Conservation (phyloP, 345 rosid species). For the Hibiscus trionum region DNA sequence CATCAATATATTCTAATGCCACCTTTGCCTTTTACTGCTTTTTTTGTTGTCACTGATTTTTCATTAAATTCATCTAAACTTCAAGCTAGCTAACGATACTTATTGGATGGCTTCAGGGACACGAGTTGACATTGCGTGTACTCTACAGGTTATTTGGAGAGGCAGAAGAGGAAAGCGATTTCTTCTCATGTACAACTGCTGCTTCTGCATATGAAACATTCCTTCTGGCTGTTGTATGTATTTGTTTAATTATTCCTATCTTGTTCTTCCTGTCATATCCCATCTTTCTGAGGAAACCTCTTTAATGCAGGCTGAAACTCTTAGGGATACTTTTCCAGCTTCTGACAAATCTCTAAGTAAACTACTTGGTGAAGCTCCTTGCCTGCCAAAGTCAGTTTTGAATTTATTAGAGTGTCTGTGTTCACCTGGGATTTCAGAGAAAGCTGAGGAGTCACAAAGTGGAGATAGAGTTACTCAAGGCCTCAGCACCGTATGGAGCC, state of each 20-base stretch:
- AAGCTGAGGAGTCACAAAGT: constrained; percentile 54
- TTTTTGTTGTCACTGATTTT: constrained; percentile 1
- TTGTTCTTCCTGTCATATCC: constrained; percentile 5
- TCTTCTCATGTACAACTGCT: constrained; percentile 86
- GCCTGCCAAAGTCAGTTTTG: constrained; percentile 72
- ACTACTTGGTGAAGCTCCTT: constrained; percentile 92
- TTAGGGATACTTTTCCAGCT: constrained; percentile 90
- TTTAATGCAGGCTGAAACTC: constrained; percentile 75
- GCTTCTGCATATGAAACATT: constrained; percentile 81
- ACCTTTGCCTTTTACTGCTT: not conserved
- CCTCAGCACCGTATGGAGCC: constrained; percentile 87
- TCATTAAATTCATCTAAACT: constrained; percentile 2
- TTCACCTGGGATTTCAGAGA: constrained; percentile 57
- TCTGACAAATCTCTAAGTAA: constrained; percentile 92
- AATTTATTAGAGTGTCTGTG: constrained; percentile 77
- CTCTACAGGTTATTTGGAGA: constrained; percentile 89
- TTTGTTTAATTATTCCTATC: constrained; percentile 12
- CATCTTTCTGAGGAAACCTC: constrained; percentile 11
- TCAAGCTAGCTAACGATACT: constrained; percentile 26
- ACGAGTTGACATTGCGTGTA: constrained; percentile 92
- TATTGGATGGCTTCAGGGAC: constrained; percentile 78
- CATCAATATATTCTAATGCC: not conserved
- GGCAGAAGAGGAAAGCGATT: constrained; percentile 93
- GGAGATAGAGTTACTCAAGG: constrained; percentile 98
- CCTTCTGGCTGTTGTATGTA: constrained; percentile 69